Base-by-base conservation (phyloP, 2,329 filamentous ascomycete genomes). In the Penicillium crustosum region DNA sequence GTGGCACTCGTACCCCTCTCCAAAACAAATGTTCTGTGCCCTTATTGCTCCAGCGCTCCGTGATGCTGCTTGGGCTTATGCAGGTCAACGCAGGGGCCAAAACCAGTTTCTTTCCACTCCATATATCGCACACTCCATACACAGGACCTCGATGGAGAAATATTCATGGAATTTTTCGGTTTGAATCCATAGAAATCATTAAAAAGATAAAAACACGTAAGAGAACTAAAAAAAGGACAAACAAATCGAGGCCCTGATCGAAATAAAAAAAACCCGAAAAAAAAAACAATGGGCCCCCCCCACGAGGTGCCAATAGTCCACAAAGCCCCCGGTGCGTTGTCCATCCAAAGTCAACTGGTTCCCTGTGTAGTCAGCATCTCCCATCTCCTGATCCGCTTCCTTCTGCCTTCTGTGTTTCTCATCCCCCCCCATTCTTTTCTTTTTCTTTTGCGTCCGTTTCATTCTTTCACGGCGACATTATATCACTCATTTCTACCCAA, bases 401-500 rank as follows among this genome's bases (percentile, higher is more conserved):
- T 53, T 59, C 49, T 29, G 17, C 17, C 42, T 59, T 64, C 68
- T 61, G 58, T 66, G 59, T 66, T 66, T 60, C 65, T 64, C 60
- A 64, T 65, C 63, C 63, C 59, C 59, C 60, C 61, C 66, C 59
- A 61, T 67, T 66, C 64, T 67, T 73, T 68, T 68, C 66, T 70
- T 68, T 67, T 66, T 70, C 65, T 66, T 68, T 60, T 60, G 69
- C 66, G 73, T 66, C 75, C 75, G 78, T 79, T 79, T 76, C 79
- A 81, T 79, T 82, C 79, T 71, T 81, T 82, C 72, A 80, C 77
- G 78, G 78, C 77, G 72, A 70, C 74, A 25, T 48, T 71, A 70
- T 73, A 73, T 71, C 72, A 75, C 76, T 68, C 61, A 29, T 61
- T 68, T 66, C 61, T 62, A 21, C 52, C 29, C 59, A 57, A 42